Evolutionary conservation across 768 basidiomycete species (phyloP).

Genomic region (Neoboletus subvelutipes): DNA sequence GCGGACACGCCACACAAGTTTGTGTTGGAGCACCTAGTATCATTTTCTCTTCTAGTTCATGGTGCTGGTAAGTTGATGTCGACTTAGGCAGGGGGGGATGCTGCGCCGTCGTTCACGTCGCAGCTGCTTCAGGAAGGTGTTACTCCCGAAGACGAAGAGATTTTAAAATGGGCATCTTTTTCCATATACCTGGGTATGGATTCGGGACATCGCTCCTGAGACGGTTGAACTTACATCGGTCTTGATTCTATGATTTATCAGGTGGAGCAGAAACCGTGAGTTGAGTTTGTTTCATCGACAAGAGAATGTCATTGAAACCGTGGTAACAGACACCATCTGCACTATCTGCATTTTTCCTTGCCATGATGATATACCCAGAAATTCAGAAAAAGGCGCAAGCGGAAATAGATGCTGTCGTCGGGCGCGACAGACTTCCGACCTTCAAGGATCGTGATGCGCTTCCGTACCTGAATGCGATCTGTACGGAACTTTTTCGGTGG

Average conservation of each 20-base stretch:
- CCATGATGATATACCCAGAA: slow-evolving; percentile 13
- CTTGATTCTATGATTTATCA: slow-evolving; percentile 7
- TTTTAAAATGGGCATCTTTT: slow-evolving; percentile 18
- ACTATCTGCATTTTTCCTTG: slow-evolving; percentile 20
- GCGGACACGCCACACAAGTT: slow-evolving; percentile 2
- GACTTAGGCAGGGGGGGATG: slow-evolving; percentile 10
- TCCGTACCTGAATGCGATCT: slow-evolving; percentile 19
- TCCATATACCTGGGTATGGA: slow-evolving; percentile 17
- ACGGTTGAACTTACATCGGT: neutral
- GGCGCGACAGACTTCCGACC: slow-evolving; percentile 12
- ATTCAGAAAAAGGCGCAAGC: slow-evolving; percentile 9
- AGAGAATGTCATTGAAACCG: neutral
- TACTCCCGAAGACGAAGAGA: slow-evolving; percentile 8
- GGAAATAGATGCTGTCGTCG: slow-evolving; percentile 56
- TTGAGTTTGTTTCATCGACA: slow-evolving; percentile 23
- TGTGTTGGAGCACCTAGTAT: slow-evolving; percentile 8
- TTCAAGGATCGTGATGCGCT: slow-evolving; percentile 11
- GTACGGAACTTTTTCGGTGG: slow-evolving; percentile 14
- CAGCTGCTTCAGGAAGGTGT: slow-evolving; percentile 8
- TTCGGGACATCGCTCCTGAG: neutral
- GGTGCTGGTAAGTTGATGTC: neutral
- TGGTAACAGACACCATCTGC: slow-evolving; percentile 17
- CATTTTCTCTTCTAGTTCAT: too few relatives aligned
- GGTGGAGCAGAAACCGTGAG: slow-evolving; percentile 25
- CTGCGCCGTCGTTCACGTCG: slow-evolving; percentile 15